phyloP scores from a whole-genome alignment of 2,329 filamentous ascomycete genomes.

The Mariannaea sp. region DNA sequence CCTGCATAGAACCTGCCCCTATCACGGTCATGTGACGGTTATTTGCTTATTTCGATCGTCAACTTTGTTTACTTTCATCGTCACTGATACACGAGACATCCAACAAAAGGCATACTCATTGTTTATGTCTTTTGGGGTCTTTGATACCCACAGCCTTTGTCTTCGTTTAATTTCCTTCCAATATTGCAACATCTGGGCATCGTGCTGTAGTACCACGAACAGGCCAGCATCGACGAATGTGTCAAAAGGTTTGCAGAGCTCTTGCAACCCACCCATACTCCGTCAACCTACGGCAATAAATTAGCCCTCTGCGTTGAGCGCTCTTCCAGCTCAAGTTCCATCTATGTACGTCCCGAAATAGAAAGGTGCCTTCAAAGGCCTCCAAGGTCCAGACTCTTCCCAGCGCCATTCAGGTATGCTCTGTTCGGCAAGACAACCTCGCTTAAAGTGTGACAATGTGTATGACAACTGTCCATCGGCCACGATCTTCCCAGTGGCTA shows the following conservation, averaged over 20 bases:
- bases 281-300: no score
- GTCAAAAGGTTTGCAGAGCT: not conserved
- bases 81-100: not conserved
- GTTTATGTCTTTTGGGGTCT: constrained; percentile 7
- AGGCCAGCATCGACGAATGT: not conserved
- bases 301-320: no score
- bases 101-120: not conserved
- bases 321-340: no score
- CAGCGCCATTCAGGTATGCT: constrained; percentile 14
- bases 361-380: not conserved
- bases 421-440: constrained; percentile 12
- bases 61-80: not conserved
- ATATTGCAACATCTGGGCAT: not conserved
- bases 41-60: not conserved
- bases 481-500: no score
- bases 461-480: not conserved
- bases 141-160: not conserved
- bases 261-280: no score
- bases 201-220: not conserved
- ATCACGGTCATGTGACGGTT: no score
- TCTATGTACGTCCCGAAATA: no score
- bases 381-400: not conserved
- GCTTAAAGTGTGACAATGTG: not conserved
- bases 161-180: constrained; percentile 1
- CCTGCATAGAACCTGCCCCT: no score